Base-by-base conservation (phyloP, 371 early-diverging fungal genomes). In the Haplosporangium sp. region DNA sequence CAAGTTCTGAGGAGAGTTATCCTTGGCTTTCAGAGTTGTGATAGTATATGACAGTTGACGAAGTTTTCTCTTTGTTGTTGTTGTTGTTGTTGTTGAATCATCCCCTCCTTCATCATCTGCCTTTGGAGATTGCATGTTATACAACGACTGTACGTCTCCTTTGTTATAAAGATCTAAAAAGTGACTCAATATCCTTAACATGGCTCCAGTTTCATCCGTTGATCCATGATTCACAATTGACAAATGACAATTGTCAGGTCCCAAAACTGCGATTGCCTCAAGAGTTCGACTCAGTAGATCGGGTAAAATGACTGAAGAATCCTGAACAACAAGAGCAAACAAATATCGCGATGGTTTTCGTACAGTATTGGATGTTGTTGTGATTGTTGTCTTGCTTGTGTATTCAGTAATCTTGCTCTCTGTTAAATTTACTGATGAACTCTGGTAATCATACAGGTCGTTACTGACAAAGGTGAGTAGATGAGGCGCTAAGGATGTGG, bases 201-300 rank as follows among this genome's bases (percentile, higher is more conserved):
- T 63, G 1, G 2, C 37, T 39, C 27, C 39, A 8, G 72, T 72
- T 7, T n/a, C 15, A 19, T 77, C 77, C 9, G 60, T 60, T 2
- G 77, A 71, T 11, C 59, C 77, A 34, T 68, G 59, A 34, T 77
- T 69, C 1, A 77, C 77, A 48, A 77, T 68, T 10, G 77, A 77
- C 10, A 77, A 39, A 58, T 77, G 72, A 45, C 72, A 71, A 11
- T 72, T 34, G 7, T 77, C 64, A 0, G 77, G 65, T 2, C 77
- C 77, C 44, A 77, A 38, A 15, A 77, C 59, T 15, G 72, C 68
- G 10, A 77, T 64, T 0, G 65, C 60, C 37, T 76, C 77, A 38
- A 76, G 57, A 27, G 68, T 56, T 15, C 77, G 67, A 5, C 61
- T 76, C 52, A 76, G 19, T 13, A 64, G 17, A 37, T 76, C 77